Conservation (phyloP, 495 filamentous ascomycete genomes). For the Glonium stellatum region DNA sequence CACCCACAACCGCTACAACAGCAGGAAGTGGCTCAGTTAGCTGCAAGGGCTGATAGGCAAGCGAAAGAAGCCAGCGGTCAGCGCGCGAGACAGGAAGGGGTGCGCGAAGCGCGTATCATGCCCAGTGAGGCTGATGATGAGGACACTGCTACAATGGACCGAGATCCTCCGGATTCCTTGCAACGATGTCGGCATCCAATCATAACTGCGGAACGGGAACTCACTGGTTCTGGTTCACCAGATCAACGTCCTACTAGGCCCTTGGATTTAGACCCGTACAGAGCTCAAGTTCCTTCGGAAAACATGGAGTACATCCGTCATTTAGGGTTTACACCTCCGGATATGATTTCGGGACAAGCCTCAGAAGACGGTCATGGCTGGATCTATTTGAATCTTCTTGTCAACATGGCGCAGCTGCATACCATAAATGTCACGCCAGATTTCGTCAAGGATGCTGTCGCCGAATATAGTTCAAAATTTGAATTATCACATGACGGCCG, state of each 20-base stretch:
- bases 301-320: constrained; percentile 71
- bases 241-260: constrained; percentile 69
- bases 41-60: constrained; percentile 38
- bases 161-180: background rate
- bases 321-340: constrained; percentile 54
- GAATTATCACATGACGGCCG: constrained; percentile 66
- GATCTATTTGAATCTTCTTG: constrained; percentile 76
- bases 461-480: constrained; percentile 58
- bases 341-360: constrained; percentile 44
- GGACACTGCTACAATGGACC: constrained; percentile 11
- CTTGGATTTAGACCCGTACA: constrained; percentile 62
- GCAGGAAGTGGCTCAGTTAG: constrained; percentile 52
- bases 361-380: constrained; percentile 49
- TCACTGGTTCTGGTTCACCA: constrained; percentile 17
- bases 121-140: constrained; percentile 1
- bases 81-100: constrained; percentile 34
- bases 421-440: constrained; percentile 68
- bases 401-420: constrained; percentile 74
- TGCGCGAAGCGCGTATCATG: constrained; percentile 47
- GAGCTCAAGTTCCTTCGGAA: constrained; percentile 58
- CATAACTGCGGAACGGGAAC: constrained; percentile 10
- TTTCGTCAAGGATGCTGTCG: constrained; percentile 62
- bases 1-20: constrained; percentile 45
- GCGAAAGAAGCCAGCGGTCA: constrained; percentile 35
- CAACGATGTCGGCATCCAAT: background rate